These are phyloP conservation scores for Candida nemodendra DNA, from an alignment of 805 yeast genomes.

Conservation along the genomic window DNA sequence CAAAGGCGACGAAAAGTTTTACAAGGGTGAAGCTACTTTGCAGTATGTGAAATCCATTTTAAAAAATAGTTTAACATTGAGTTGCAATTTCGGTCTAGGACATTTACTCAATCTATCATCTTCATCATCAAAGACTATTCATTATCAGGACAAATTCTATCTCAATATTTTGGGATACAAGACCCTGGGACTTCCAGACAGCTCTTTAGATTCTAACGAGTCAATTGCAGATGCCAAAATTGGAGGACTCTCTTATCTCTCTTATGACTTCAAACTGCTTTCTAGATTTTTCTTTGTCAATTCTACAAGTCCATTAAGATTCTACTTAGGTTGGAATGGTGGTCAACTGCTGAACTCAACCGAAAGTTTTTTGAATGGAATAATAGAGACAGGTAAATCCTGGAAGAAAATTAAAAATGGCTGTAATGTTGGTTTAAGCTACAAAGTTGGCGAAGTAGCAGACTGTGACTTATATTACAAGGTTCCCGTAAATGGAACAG, in stretches of 20 bases:
- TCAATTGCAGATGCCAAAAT: conserved; percentile 9
- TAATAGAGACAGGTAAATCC: conserved; percentile 15
- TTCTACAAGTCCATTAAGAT: conserved; percentile 50
- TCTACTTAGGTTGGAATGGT: conserved; percentile 63
- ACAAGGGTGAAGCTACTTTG: conserved; percentile 35
- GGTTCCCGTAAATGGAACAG: conserved; percentile 54
- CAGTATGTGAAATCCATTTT: conserved; percentile 41
- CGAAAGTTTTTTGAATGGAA: conserved; percentile 13
- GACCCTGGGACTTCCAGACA: conserved; percentile 18
- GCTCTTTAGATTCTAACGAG: neutral
- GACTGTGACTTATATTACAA: conserved; percentile 66
- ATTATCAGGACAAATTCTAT: conserved; percentile 76
- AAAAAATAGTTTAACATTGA: conserved; percentile 47
- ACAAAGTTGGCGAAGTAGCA: conserved; percentile 58
- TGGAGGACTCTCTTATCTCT: conserved; percentile 30
- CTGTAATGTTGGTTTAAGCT: conserved; percentile 56
- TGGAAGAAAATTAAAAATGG: conserved; percentile 15
- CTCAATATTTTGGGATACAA: conserved; percentile 40
- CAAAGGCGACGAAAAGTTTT: conserved; percentile 30
- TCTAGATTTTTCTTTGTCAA: conserved; percentile 55
- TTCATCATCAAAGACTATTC: conserved; percentile 38
- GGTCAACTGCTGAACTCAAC: conserved; percentile 51
- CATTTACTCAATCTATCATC: conserved; percentile 42
- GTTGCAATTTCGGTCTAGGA: conserved; percentile 54
- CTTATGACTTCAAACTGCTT: conserved; percentile 36